These are phyloP conservation scores for Trichoderma brevicompactum DNA, from an alignment of 2,329 filamentous ascomycete genomes.

Conservation along the genomic window DNA sequence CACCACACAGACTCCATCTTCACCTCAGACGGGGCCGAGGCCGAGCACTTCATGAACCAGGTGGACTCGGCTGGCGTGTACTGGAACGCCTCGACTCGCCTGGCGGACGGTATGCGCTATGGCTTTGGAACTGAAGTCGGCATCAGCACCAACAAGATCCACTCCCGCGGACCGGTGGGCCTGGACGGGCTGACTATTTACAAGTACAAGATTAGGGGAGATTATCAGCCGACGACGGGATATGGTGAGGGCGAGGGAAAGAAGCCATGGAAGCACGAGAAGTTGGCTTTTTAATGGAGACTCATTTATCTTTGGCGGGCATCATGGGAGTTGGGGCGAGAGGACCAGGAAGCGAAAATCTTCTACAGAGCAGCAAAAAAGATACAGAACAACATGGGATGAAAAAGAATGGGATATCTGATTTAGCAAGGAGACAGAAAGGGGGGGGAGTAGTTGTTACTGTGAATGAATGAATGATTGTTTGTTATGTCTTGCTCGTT, in stretches of 20 bases:
- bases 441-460: background rate
- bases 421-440: background rate
- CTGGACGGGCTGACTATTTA: constrained; percentile 96
- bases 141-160: constrained; percentile 98
- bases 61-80: constrained; percentile 92
- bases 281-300: constrained; percentile 46
- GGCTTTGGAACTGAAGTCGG: constrained; percentile 98
- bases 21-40: constrained; percentile 68
- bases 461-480: background rate
- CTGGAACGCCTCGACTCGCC: constrained; percentile 94
- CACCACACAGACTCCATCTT: constrained; percentile 94
- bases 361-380: background rate
- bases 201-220: constrained; percentile 88
- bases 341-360: background rate
- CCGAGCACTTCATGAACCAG: constrained; percentile 80
- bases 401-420: background rate
- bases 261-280: constrained; percentile 64
- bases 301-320: background rate
- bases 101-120: constrained; percentile 95
- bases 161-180: constrained; percentile 89
- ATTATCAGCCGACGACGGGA: constrained; percentile 77
- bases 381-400: background rate
- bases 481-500: constrained; percentile 5
- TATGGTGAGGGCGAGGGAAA: constrained; percentile 70
- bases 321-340: constrained; percentile 4